Evolutionary conservation across 106 monocot genomes (phyloP), one percentile per base, ranked within the genome.

Genomic region (Allium cepa): DNA sequence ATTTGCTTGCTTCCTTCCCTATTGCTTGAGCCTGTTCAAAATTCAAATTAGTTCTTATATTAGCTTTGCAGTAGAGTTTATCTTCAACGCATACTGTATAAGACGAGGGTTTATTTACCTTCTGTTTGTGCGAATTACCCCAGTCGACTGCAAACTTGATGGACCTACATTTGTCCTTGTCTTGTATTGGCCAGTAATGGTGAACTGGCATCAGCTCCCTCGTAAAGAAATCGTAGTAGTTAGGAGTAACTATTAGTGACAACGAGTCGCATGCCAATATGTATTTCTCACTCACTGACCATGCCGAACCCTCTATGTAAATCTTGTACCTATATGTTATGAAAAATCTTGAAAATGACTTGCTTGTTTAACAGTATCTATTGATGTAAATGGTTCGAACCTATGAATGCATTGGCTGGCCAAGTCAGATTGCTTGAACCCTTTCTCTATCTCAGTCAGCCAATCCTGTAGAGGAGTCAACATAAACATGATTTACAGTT

Each of bases 271-370:
- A 94, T 11, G 84, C 89, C 63, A 94, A 53, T 45, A 94, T 87
- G 68, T 94, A 87, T 69, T 94, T 94, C 73, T 87, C 78, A 47
- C 94, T 94, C 67, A 90, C 94, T 7, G 90, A 94, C 94, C 90
- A 94, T 15, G 90, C 75, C 7, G 66, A 58, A 0, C 94, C 94
- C 65, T 94, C 94, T 10, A 90, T 80, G 49, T 90, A 94, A n/a
- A 94, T 87, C 73, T 90, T 94, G 68, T 87, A 90, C 71, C 90
- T 91, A 10, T 36, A 17, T 17, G 52, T 47, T 15, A 22, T 18
- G 15, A 9, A 56, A 17, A 36, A 36, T 36, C 36, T 36, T 36
- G 36, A 36, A 36, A 3, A 0, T 36, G 36, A 5, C 36, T 69
- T 69, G 12, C 14, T 69, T 12, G 8, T 67, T 45, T 17, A 15